Percentiles rank a stretch among this genome's conserved stretches.
These are phyloP conservation scores for Jackrogersella multiformis DNA, from an alignment of 495 filamentous ascomycete species.

Conservation along the genomic window DNA sequence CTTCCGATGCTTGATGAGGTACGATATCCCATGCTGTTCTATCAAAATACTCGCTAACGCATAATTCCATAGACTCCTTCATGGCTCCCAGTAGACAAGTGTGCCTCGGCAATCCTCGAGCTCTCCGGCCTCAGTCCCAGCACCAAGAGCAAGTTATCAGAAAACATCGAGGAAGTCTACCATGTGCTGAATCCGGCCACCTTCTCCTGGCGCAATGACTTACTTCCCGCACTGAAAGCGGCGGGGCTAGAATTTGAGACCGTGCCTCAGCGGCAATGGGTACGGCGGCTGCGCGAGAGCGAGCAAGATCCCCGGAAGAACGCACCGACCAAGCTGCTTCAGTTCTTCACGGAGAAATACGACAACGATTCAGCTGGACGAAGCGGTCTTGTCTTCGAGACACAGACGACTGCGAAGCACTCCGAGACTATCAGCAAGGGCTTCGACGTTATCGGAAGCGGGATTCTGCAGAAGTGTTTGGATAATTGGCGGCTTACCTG, in stretches of 20 bases:
- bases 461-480: slow-evolving; percentile 42
- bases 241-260: slow-evolving; percentile 57
- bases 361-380: slow-evolving; percentile 46
- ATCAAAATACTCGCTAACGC: not conserved
- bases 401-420: slow-evolving; percentile 32
- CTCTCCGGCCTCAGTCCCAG: slow-evolving; percentile 38
- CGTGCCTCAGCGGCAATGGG: slow-evolving; percentile 59
- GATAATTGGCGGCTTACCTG: slow-evolving; percentile 35
- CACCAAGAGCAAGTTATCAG: not conserved
- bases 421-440: slow-evolving; percentile 33
- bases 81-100: slow-evolving; percentile 65
- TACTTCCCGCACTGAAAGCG: slow-evolving; percentile 57
- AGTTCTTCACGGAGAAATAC: slow-evolving; percentile 62
- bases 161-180: slow-evolving; percentile 52
- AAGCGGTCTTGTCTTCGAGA: slow-evolving; percentile 40
- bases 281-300: slow-evolving; percentile 51
- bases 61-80: slow-evolving; percentile 41
- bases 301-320: slow-evolving; percentile 62
- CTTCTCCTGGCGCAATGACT: slow-evolving; percentile 61
- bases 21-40: slow-evolving; percentile 16
- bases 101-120: slow-evolving; percentile 57
- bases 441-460: slow-evolving; percentile 39
- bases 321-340: slow-evolving; percentile 68
- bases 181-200: slow-evolving; percentile 61
- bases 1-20: slow-evolving; percentile 62